Evolutionary conservation across 2,329 filamentous ascomycete genomes (phyloP).

Genomic region (Aspergillus brunneoviolaceus): DNA sequence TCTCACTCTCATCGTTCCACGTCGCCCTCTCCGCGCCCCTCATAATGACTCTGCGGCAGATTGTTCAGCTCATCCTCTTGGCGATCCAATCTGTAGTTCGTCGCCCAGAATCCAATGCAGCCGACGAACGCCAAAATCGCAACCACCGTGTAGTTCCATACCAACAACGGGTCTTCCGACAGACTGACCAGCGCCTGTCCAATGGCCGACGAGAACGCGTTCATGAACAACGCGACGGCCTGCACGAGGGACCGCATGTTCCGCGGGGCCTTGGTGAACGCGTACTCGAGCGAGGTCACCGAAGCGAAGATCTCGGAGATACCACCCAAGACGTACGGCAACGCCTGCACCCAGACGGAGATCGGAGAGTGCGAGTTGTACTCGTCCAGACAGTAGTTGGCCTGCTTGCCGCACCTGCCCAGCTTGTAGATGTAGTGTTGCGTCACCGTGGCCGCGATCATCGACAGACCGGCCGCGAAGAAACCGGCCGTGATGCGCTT

Average conservation of each 20-base stretch:
- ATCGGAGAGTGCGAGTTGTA: constrained; percentile 54
- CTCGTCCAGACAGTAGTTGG: constrained; percentile 52
- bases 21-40: not conserved
- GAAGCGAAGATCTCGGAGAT: constrained; percentile 60
- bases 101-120: constrained; percentile 66
- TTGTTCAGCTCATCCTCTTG: constrained; percentile 68
- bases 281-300: constrained; percentile 69
- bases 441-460: constrained; percentile 52
- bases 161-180: constrained; percentile 62
- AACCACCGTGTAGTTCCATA: constrained; percentile 70
- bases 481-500: constrained; percentile 56
- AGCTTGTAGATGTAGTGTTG: constrained; percentile 58
- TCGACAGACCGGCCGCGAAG: constrained; percentile 47
- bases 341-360: constrained; percentile 60
- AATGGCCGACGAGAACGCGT: constrained; percentile 66
- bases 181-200: constrained; percentile 67
- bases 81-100: constrained; percentile 63
- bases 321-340: constrained; percentile 54
- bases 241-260: constrained; percentile 79
- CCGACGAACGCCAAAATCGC: constrained; percentile 63
- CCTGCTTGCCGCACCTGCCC: constrained; percentile 59
- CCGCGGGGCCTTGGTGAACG: constrained; percentile 72
- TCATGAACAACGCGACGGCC: constrained; percentile 69
- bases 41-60: constrained; percentile 25
- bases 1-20: not conserved